These are phyloP conservation scores for Debaryomycetaceae sp. DNA, from an alignment of 1,139 yeast genomes.

Conservation along the genomic window DNA sequence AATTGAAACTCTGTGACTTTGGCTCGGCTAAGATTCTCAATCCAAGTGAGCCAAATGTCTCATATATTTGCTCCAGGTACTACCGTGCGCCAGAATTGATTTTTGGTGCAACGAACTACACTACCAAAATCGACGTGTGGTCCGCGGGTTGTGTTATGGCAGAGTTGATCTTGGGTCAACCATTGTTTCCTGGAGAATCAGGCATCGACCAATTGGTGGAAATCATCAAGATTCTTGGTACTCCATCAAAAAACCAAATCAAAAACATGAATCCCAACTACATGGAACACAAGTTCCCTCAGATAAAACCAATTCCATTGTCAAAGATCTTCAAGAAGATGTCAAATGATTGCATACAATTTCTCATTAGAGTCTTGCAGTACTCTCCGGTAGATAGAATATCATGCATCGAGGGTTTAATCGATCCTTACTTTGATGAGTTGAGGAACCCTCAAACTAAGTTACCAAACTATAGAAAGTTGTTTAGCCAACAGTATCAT, in stretches of 20 bases:
- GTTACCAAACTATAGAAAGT: slow-evolving; percentile 52
- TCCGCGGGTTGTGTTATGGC: slow-evolving; percentile 99
- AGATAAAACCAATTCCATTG: slow-evolving; percentile 90
- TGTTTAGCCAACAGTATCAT: slow-evolving; percentile 39
- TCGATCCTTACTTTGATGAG: slow-evolving; percentile 75
- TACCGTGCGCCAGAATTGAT: slow-evolving; percentile 94
- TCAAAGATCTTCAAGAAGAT: slow-evolving; percentile 74
- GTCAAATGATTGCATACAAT: slow-evolving; percentile 58
- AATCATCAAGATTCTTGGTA: slow-evolving; percentile 91
- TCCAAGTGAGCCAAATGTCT: slow-evolving; percentile 89
- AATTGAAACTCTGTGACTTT: slow-evolving; percentile 90
- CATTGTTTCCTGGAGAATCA: slow-evolving; percentile 95
- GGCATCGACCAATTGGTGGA: slow-evolving; percentile 98
- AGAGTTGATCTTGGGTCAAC: slow-evolving; percentile 90
- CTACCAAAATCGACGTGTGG: slow-evolving; percentile 98
- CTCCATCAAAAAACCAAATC: slow-evolving; percentile 91
- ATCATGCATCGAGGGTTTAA: slow-evolving; percentile 64
- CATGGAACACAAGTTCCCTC: slow-evolving; percentile 96
- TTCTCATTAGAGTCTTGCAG: slow-evolving; percentile 59
- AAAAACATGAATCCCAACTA: slow-evolving; percentile 95
- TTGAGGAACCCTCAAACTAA: slow-evolving; percentile 53
- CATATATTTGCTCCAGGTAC: slow-evolving; percentile 93
- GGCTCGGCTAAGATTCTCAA: slow-evolving; percentile 96
- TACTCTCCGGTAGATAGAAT: slow-evolving; percentile 75
- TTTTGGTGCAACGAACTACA: slow-evolving; percentile 87